Evolutionary conservation across 805 yeast species (phyloP), one percentile per base, ranked within the genome.

Genomic region (Saccharomycopsis olivae): DNA sequence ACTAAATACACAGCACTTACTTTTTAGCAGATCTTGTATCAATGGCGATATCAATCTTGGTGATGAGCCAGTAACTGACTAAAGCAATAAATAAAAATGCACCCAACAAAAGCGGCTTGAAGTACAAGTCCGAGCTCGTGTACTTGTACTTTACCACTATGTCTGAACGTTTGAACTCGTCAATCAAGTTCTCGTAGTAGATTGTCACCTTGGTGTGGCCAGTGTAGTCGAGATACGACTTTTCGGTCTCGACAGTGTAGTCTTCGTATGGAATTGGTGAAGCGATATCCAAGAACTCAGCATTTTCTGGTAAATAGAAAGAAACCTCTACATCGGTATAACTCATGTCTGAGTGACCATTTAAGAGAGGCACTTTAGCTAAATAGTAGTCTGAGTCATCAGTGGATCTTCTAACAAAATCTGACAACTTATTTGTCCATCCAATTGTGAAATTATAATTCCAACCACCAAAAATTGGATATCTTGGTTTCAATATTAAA

Each of bases 381-480:
- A 81, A 54, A 54, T 73, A 84, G 11, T 64, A 58, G 43, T 72
- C 76, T 14, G 60, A 61, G 9, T 63, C 62, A 16, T 49, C 52
- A 20, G 49, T 44, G 14, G 65, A 50, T 30, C 57, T 52, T 50
- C 61, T 75, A 38, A 83, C 64, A 49, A 69, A 78, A 33, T 72
- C 61, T 13, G 62, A 53, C 31, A 88, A 60, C 16, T 66, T 62
- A 48, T 75, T 71, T 36, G 78, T 73, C 95, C 95, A 92, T n/a
- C 97, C 97, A 50, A 89, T 60, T 17, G 97, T 92, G 67, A 85
- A 92, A 61, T 89, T 86, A 61, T 86, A 89, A 53, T 78, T 71
- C 98, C 98, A 92, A 32, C 88, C 94, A 36, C 98, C 98, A 60
- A 85, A 83, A 5, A 92, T 57, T n/a, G 98, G 98, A 65, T 67